phyloP scores from a whole-genome alignment of 1,284 basidiomycete species.

The Puccinia polysora region DNA sequence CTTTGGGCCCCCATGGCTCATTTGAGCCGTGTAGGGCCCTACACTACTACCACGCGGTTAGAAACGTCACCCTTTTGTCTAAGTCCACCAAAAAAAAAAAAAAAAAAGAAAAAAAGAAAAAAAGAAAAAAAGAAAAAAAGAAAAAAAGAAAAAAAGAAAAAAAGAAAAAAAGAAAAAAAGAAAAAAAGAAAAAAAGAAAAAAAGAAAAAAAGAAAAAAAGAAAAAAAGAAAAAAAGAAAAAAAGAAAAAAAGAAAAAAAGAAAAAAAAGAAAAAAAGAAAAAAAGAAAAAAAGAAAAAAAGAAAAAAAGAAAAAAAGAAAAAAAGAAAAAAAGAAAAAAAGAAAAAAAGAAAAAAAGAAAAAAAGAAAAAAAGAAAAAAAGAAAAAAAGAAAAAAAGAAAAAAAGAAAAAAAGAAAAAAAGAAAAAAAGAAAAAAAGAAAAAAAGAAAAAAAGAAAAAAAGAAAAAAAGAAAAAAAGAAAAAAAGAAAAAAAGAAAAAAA shows the following conservation, averaged over 20 bases:
- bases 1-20: no score
- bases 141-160: not conserved
- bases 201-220: not conserved
- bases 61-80: not conserved
- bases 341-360: not conserved
- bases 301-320: not conserved
- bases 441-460: not conserved
- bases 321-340: constrained; percentile 5
- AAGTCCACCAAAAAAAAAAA: not conserved
- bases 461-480: not conserved
- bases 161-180: not conserved
- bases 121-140: not conserved
- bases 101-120: not conserved
- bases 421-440: not conserved
- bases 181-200: not conserved
- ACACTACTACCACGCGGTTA: no score
- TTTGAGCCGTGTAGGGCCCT: no score
- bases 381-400: not conserved
- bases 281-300: not conserved
- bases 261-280: not conserved
- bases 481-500: not conserved
- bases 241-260: not conserved
- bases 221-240: not conserved
- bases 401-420: not conserved
- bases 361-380: not conserved